Evolutionary conservation across 2,329 filamentous ascomycete species (phyloP), one percentile per base, ranked within the genome.

Genomic region (Sclerotinia nivalis): DNA sequence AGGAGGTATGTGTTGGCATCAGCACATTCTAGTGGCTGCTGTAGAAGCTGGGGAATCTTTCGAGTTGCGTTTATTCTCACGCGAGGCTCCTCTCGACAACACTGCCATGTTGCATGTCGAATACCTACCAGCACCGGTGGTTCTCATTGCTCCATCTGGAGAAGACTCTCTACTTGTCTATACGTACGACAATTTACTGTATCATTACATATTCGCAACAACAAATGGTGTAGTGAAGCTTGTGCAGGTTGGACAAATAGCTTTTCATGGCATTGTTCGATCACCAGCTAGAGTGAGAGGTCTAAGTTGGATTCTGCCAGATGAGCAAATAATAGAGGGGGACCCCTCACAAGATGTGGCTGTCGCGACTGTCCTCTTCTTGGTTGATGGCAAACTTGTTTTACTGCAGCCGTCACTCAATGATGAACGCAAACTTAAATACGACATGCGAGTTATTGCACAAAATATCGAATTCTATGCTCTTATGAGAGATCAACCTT

Each of bases 1-100:
- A 72, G 96, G 96, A 62, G 96, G 96, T 9, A 97, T 99, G 94
- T 98, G 95, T 79, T 99, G 96, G 96, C 94, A 97, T 78, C 93
- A 97, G 74, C 95, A 99, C 80, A 92, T 98, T 45, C 84, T 99
- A 25, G 92, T 98, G 69, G 94, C 93, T 52, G 93, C 95, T 5
- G 90, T 97, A n/a, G 96, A 99, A 80, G 89, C 88, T 68, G 92
- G 91, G 74, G 87, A 89, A 74, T 89, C 89, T 31, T 93, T 93
- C 76, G 91, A 97, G 82, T 82, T 99, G 64, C 91, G 96, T n/a
- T 85, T 99, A 22, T 98, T 95, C 80, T 97, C 95, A 1, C 89
- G 96, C 70, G 96, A 99, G 79, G 86, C 90, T 37, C 84, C 89
- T 15, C 86, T 99, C 25, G 91, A 93, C 74, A 88, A 86, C 74